phyloP scores from a whole-genome alignment of 345 rosid genomes.

The Raphanus raphanistrum region DNA sequence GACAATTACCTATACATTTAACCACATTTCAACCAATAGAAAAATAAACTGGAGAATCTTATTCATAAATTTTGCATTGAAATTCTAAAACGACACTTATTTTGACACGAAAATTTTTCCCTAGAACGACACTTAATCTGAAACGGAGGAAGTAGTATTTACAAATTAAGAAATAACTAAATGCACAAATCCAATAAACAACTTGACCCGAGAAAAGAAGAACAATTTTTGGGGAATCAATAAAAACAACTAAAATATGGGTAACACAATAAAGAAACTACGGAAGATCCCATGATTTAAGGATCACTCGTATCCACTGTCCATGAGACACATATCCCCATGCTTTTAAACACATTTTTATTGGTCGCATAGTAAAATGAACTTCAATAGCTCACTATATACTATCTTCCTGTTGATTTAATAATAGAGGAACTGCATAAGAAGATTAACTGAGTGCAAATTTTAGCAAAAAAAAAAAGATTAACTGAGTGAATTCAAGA shows the following conservation, averaged over 20 bases:
- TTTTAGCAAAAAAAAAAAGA: not conserved
- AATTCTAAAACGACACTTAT: too few species aligned
- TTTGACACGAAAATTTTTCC: too few species aligned
- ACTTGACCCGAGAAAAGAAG: slow-evolving; percentile 18
- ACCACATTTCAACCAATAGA: too few species aligned
- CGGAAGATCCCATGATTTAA: slow-evolving; percentile 30
- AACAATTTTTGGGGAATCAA: not conserved
- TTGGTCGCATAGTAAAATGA: not conserved
- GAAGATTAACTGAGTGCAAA: not conserved
- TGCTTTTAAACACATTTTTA: slow-evolving; percentile 6
- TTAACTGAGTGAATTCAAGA: not conserved
- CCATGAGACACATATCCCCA: slow-evolving; percentile 35
- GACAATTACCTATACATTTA: too few species aligned
- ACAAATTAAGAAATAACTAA: not conserved
- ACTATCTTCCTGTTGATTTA: not conserved
- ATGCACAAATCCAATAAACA: slow-evolving; percentile 26
- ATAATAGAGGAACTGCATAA: slow-evolving; percentile 22
- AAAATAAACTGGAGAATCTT: too few species aligned
- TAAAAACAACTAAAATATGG: not conserved
- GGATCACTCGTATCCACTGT: slow-evolving; percentile 39
- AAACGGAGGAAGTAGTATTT: not conserved
- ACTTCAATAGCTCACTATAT: not conserved
- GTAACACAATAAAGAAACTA: slow-evolving; percentile 4
- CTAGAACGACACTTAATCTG: too few species aligned
- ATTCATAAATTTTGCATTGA: too few species aligned